These are phyloP conservation scores for Spinacia oleracea DNA, from an alignment of 179 eudicot species.

Conservation along the genomic window DNA sequence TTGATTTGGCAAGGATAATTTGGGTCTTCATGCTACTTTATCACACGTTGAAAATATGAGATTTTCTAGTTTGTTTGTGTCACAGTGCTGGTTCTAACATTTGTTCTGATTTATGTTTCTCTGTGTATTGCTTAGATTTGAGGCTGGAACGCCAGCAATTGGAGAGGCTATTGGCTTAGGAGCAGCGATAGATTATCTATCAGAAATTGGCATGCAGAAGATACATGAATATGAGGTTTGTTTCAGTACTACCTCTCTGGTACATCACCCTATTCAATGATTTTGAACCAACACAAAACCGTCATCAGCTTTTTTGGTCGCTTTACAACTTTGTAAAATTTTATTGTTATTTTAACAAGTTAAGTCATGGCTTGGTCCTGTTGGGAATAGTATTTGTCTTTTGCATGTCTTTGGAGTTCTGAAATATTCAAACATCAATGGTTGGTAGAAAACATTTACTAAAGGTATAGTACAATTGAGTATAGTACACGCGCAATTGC, in stretches of 20 bases:
- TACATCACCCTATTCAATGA: not conserved
- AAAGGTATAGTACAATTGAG: too few relatives aligned
- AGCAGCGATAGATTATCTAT: conserved; percentile 92
- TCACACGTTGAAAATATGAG: not conserved
- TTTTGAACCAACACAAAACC: not conserved
- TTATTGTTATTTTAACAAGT: not conserved
- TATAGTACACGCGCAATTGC: too few relatives aligned
- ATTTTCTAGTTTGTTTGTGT: not conserved
- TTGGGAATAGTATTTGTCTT: not conserved
- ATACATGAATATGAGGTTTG: conserved; percentile 94
- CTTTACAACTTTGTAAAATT: not conserved
- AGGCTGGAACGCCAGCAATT: conserved; percentile 99
- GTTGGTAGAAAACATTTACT: not conserved
- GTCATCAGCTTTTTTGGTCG: not conserved
- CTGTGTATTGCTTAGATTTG: conserved; percentile 58
- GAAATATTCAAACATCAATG: not conserved
- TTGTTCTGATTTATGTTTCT: conserved; percentile 3
- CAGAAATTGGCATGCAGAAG: conserved; percentile 91
- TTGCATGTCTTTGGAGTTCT: not conserved
- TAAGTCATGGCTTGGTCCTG: not conserved
- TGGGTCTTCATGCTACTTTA: not conserved
- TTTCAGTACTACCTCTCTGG: conserved; percentile 2
- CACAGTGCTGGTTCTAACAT: not conserved
- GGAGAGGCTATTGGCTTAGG: conserved; percentile 97
- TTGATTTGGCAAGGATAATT: not conserved